Evolutionary conservation across 352 stramenopile species (phyloP).

Genomic region (Thalassiosira exigua): DNA sequence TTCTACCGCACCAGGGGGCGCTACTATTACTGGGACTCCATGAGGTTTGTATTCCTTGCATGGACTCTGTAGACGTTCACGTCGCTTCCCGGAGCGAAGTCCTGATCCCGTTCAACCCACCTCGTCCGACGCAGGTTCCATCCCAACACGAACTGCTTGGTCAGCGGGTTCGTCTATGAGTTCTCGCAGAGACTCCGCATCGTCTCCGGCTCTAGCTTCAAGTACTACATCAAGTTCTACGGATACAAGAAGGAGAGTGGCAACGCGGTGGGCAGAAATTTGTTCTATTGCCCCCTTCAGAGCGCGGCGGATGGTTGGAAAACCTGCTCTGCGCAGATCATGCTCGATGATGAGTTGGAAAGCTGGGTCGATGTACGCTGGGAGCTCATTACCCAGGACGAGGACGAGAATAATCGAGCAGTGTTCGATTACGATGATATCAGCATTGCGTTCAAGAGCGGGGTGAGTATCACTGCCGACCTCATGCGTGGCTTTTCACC

Average conservation of each 20-base stretch:
- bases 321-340: conserved; percentile 30
- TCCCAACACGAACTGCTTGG: conserved; percentile 41
- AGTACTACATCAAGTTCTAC: conserved; percentile 33
- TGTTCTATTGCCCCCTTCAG: not conserved
- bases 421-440: conserved; percentile 66
- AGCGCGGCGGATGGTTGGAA: conserved; percentile 9
- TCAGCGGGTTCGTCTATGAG: conserved; percentile 44
- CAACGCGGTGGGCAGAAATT: not conserved
- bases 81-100: no score
- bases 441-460: conserved; percentile 45
- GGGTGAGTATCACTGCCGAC: conserved; percentile 40
- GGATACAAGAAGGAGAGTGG: conserved; percentile 20
- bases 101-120: no score
- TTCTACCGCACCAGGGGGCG: conserved; percentile 43
- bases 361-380: conserved; percentile 1
- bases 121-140: conserved; percentile 9
- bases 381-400: conserved; percentile 11
- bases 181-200: conserved; percentile 39
- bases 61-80: no score
- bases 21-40: conserved; percentile 4
- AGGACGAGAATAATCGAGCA: conserved; percentile 16
- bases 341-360: conserved; percentile 39
- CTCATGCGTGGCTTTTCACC: not conserved
- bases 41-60: no score
- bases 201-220: conserved; percentile 6